phyloP scores from a whole-genome alignment of 1,284 basidiomycete genomes.

The Puccinia brachypodii region DNA sequence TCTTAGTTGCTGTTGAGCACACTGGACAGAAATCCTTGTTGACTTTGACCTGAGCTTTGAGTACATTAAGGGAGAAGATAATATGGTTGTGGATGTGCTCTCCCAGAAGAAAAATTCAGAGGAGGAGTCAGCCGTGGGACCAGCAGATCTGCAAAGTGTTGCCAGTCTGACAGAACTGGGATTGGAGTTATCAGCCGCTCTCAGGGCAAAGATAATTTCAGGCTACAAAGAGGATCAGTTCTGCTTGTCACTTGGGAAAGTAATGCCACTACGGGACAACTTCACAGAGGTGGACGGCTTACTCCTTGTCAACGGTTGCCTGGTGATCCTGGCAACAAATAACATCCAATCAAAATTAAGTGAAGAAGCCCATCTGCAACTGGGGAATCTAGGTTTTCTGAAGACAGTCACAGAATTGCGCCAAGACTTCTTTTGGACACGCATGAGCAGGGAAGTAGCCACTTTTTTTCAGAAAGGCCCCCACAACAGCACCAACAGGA shows the following conservation, averaged over 20 bases:
- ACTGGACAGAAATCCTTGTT: constrained; percentile 59
- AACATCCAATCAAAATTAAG: too few relatives aligned
- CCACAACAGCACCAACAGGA: too few relatives aligned
- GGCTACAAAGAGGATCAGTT: neutral
- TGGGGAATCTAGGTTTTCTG: too few relatives aligned
- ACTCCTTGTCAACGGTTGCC: neutral
- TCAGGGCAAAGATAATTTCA: neutral
- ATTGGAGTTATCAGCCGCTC: neutral
- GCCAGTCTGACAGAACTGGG: neutral
- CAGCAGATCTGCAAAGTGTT: neutral
- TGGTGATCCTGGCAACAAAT: too few relatives aligned
- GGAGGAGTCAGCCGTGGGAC: neutral
- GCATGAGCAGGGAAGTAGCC: too few relatives aligned
- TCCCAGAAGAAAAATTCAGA: constrained; percentile 52
- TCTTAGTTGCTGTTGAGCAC: constrained; percentile 57
- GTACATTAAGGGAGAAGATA: constrained; percentile 58
- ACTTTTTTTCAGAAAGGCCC: too few relatives aligned
- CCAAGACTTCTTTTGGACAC: too few relatives aligned
- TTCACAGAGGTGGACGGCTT: neutral
- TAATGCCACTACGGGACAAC: neutral
- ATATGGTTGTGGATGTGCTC: constrained; percentile 58
- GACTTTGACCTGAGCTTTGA: constrained; percentile 56
- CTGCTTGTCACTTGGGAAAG: neutral
- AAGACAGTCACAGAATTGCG: too few relatives aligned
- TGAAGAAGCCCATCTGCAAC: too few relatives aligned